These are phyloP conservation scores for Rhodomyrtus psidioides DNA, from an alignment of 441 rosid species.

Conservation along the genomic window DNA sequence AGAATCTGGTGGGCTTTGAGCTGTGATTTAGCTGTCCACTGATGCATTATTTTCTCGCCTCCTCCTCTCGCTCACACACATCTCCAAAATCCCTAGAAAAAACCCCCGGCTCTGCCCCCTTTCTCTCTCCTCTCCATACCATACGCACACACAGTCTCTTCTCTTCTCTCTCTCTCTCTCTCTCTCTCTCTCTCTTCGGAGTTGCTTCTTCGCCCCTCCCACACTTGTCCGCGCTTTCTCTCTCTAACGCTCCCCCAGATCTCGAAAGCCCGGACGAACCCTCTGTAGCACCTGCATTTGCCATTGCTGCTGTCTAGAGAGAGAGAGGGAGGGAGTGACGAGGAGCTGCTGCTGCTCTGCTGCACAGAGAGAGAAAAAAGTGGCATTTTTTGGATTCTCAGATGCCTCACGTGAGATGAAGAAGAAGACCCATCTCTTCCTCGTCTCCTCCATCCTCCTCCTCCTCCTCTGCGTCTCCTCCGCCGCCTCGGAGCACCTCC, in stretches of 20 bases:
- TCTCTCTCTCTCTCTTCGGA: no score
- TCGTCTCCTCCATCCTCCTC: slow-evolving; percentile 14
- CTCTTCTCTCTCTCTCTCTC: slow-evolving; percentile 3
- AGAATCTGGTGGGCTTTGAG: slow-evolving; percentile 64
- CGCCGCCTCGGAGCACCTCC: slow-evolving; percentile 17
- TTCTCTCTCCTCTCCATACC: slow-evolving; percentile 11
- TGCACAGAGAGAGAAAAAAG: background rate
- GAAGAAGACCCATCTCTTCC: background rate
- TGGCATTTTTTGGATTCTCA: slow-evolving; percentile 22
- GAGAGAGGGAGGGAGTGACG: background rate
- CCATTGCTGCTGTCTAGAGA: background rate
- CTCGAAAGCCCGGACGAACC: background rate
- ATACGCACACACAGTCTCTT: background rate
- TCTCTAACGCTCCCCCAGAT: slow-evolving; percentile 10
- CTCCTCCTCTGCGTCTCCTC: slow-evolving; percentile 8
- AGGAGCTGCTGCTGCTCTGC: background rate
- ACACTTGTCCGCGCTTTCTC: slow-evolving; percentile 11
- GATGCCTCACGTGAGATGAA: slow-evolving; percentile 31
- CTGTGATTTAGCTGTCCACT: slow-evolving; percentile 75
- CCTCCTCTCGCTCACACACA: slow-evolving; percentile 5
- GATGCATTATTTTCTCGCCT: slow-evolving; percentile 18
- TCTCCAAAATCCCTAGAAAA: slow-evolving; percentile 30
- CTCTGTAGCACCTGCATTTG: background rate
- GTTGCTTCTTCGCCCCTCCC: background rate
- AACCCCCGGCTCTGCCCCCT: slow-evolving; percentile 2